Evolutionary conservation across 2,329 filamentous ascomycete species (phyloP).

Genomic region (Metarhizium brunneum): DNA sequence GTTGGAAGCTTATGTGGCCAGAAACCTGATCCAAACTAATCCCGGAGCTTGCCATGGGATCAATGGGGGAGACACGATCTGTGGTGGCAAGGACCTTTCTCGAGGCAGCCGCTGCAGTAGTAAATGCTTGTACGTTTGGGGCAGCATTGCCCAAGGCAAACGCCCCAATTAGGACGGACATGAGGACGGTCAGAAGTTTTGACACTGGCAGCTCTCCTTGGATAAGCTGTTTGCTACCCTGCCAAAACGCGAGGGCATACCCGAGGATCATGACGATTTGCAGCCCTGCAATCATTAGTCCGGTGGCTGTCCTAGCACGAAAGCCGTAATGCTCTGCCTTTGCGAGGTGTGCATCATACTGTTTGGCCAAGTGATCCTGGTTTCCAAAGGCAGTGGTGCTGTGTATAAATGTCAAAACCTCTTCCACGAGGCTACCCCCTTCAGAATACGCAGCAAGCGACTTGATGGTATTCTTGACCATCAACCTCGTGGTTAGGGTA

Average conservation of each 20-base stretch:
- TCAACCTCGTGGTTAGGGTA: too few relatives aligned
- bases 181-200: constrained; percentile 38
- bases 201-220: constrained; percentile 29
- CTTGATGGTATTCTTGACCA: too few relatives aligned
- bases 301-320: too few relatives aligned
- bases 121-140: constrained; percentile 34
- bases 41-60: constrained; percentile 31
- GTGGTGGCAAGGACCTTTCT: constrained; percentile 37
- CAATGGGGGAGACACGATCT: constrained; percentile 32
- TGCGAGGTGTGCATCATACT: too few relatives aligned
- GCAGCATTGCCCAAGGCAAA: constrained; percentile 36
- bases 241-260: constrained; percentile 42
- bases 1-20: constrained; percentile 36
- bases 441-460: too few relatives aligned
- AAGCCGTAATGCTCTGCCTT: too few relatives aligned
- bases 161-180: constrained; percentile 36
- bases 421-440: too few relatives aligned
- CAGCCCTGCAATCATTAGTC: too few relatives aligned
- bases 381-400: too few relatives aligned
- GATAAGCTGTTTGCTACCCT: constrained; percentile 37
- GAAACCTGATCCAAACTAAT: constrained; percentile 15
- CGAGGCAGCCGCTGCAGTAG: constrained; percentile 36
- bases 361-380: too few relatives aligned
- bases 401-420: too few relatives aligned
- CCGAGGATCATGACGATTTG: constrained; percentile 33